These are phyloP conservation scores for Penicillium glabrum DNA, from an alignment of 2,329 filamentous ascomycete species.

Conservation along the genomic window DNA sequence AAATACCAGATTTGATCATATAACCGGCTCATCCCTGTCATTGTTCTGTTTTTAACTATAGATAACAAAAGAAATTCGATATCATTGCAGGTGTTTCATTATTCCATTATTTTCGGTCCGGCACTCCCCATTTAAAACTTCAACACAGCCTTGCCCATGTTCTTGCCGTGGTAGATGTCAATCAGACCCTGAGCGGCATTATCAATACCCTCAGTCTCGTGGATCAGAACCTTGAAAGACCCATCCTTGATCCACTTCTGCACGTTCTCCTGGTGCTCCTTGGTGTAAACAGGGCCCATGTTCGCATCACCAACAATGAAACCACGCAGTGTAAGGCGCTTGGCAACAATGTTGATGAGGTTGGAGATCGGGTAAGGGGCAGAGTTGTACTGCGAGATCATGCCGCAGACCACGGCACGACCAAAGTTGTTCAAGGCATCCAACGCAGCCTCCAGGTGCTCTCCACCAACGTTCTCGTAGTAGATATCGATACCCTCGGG, in stretches of 20 bases:
- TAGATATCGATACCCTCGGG: constrained; percentile 81
- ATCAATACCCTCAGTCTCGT: constrained; percentile 74
- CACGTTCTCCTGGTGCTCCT: constrained; percentile 74
- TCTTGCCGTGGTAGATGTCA: constrained; percentile 73
- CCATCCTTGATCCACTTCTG: constrained; percentile 75
- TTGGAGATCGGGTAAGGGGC: constrained; percentile 68
- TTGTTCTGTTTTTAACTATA: not conserved
- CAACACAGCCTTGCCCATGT: constrained; percentile 83
- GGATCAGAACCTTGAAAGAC: constrained; percentile 68
- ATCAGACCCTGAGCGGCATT: constrained; percentile 71
- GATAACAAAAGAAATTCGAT: not conserved
- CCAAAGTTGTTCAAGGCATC: constrained; percentile 64
- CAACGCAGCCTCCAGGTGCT: constrained; percentile 69
- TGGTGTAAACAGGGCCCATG: constrained; percentile 65
- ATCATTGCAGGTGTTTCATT: constrained; percentile 2
- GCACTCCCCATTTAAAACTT: constrained; percentile 54
- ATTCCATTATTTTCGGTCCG: constrained; percentile 17
- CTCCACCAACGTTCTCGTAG: constrained; percentile 78
- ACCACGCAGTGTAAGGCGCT: constrained; percentile 67
- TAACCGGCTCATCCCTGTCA: not conserved
- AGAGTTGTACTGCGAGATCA: constrained; percentile 79
- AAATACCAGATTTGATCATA: not conserved
- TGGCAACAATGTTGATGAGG: constrained; percentile 63
- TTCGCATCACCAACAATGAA: constrained; percentile 70
- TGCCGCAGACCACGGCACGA: constrained; percentile 63